A percentile compares a stretch with the other conserved stretches of the same genome.
Conservation (phyloP, 2,329 filamentous ascomycete genomes). For the Escovopsis sp. region DNA sequence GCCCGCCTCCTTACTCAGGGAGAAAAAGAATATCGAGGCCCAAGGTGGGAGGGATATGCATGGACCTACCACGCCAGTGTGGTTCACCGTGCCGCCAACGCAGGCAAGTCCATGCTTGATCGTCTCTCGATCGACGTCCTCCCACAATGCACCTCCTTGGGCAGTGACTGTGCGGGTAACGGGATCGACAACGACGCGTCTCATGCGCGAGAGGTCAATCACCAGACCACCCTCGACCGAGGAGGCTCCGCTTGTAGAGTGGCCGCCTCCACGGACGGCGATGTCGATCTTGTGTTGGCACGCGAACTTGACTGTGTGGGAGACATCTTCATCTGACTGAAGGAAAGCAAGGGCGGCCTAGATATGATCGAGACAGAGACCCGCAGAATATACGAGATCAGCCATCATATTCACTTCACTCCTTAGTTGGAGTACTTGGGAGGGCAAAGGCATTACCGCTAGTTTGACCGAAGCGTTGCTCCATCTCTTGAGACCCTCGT, state of each 20-base stretch:
- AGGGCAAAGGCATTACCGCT: neutral
- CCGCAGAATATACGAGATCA: neutral
- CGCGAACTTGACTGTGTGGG: conserved; percentile 12
- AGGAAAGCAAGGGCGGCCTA: conserved; percentile 28
- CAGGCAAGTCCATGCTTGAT: conserved; percentile 36
- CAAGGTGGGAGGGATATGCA: neutral
- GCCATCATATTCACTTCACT: neutral
- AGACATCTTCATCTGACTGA: conserved; percentile 19
- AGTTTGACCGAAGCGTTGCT: neutral
- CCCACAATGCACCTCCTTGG: conserved; percentile 37
- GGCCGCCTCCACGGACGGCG: conserved; percentile 38
- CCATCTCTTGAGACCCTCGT: neutral
- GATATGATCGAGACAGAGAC: neutral
- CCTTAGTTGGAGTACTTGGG: too few relatives aligned
- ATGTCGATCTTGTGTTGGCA: conserved; percentile 26
- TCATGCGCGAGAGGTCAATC: conserved; percentile 38
- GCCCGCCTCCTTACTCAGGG: neutral
- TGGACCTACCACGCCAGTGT: conserved; percentile 37
- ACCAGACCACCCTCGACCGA: conserved; percentile 34
- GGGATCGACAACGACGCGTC: conserved; percentile 25
- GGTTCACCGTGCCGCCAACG: conserved; percentile 46
- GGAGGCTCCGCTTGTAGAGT: conserved; percentile 36
- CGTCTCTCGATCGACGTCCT: conserved; percentile 36
- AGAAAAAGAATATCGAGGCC: neutral
- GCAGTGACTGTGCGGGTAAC: conserved; percentile 27